These are phyloP conservation scores for Lepidopterella palustris DNA, from an alignment of 495 filamentous ascomycete species.

Conservation along the genomic window DNA sequence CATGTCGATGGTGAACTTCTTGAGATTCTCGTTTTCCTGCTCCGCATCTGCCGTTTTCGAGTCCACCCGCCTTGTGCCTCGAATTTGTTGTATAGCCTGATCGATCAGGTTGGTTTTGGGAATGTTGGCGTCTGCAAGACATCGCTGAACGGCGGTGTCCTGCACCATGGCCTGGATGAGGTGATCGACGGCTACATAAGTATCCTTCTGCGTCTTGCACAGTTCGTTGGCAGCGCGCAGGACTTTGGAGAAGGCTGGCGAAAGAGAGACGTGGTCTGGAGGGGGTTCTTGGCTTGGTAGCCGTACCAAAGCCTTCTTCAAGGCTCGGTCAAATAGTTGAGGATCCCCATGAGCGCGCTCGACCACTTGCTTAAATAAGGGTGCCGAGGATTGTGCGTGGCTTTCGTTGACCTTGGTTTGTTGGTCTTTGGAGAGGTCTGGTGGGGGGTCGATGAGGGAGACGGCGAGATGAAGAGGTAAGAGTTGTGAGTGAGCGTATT, in stretches of 20 bases:
- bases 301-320: conserved; percentile 88
- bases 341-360: conserved; percentile 90
- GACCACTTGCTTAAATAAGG: conserved; percentile 87
- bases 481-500: conserved; percentile 86
- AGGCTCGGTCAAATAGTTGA: conserved; percentile 74
- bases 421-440: conserved; percentile 70
- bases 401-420: conserved; percentile 56
- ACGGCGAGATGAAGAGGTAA: conserved; percentile 83
- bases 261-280: conserved; percentile 74
- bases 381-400: conserved; percentile 49
- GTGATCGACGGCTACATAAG: conserved; percentile 88
- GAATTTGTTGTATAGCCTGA: conserved; percentile 77
- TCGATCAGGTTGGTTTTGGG: conserved; percentile 88
- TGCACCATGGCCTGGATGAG: conserved; percentile 77
- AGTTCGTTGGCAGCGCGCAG: conserved; percentile 80
- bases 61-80: conserved; percentile 85
- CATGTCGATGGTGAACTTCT: conserved; percentile 98
- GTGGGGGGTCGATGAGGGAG: conserved; percentile 74
- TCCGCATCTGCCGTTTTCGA: conserved; percentile 90
- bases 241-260: conserved; percentile 73
- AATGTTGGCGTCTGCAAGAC: conserved; percentile 79
- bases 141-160: conserved; percentile 63
- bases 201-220: conserved; percentile 92
- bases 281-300: conserved; percentile 91
- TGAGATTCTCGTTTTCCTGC: conserved; percentile 83